phyloP scores from a whole-genome alignment of 1,139 yeast species.

The Kodamaea arcana region DNA sequence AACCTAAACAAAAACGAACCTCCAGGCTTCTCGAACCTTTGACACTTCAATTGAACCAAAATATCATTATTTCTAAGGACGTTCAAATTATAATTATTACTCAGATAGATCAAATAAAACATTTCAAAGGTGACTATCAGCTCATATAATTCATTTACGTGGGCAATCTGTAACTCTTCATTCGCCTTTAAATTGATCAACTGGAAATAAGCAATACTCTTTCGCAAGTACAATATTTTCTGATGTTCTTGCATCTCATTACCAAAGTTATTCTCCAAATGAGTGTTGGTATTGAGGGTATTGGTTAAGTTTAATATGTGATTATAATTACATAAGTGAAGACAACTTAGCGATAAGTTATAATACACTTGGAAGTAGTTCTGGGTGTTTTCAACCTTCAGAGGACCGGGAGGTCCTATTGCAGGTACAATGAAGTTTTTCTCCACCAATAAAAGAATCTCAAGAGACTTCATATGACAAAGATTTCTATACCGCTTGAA shows the following conservation, averaged over 20 bases:
- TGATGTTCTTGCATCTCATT: constrained; percentile 28
- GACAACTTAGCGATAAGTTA: constrained; percentile 28
- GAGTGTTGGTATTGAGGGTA: constrained; percentile 16
- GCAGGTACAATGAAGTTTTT: constrained; percentile 27
- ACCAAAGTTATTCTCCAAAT: constrained; percentile 13
- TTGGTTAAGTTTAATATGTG: constrained; percentile 25
- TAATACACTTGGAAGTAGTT: constrained; percentile 31
- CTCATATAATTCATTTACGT: constrained; percentile 35
- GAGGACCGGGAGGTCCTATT: constrained; percentile 11
- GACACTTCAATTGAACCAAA: constrained; percentile 11
- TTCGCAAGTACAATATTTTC: constrained; percentile 29
- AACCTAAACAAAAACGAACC: constrained; percentile 13
- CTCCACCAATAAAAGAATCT: constrained; percentile 26
- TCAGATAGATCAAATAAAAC: constrained; percentile 27
- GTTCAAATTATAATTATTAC: constrained; percentile 21
- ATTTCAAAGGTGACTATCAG: constrained; percentile 32
- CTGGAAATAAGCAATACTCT: constrained; percentile 36
- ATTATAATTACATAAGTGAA: constrained; percentile 35
- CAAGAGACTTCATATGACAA: constrained; percentile 29
- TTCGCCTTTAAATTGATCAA: constrained; percentile 26
- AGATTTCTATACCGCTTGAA: constrained; percentile 25
- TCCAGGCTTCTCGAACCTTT: not conserved
- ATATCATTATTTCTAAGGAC: constrained; percentile 20
- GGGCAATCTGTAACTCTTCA: constrained; percentile 17
- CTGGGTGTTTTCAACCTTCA: constrained; percentile 4